Conservation (phyloP, 495 filamentous ascomycete species). For the Penicillium paradoxum region DNA sequence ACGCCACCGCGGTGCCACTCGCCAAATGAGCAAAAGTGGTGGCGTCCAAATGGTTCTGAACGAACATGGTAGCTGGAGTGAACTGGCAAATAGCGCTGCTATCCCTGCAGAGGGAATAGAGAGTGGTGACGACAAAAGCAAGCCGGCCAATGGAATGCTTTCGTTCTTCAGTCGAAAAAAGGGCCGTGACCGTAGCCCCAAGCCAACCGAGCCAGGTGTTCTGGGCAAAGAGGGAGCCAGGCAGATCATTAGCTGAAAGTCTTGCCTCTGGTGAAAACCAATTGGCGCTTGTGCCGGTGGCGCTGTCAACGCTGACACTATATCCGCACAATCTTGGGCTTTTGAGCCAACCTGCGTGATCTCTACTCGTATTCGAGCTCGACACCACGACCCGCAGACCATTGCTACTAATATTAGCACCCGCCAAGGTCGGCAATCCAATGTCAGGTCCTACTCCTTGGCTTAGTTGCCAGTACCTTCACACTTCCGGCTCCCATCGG, state of each 20-base stretch:
- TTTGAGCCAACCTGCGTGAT: not conserved
- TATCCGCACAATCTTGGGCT: not conserved
- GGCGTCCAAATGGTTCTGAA: constrained; percentile 89
- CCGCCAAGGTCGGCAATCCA: not conserved
- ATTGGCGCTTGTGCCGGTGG: not conserved
- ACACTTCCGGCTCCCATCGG: not conserved
- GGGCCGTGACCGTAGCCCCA: constrained; percentile 85
- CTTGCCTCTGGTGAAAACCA: not conserved
- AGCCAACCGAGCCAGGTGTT: constrained; percentile 89
- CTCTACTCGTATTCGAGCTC: not conserved
- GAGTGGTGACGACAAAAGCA: constrained; percentile 43
- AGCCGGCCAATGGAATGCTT: constrained; percentile 66
- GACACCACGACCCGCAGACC: not conserved
- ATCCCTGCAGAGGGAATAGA: constrained; percentile 60
- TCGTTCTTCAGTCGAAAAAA: constrained; percentile 85
- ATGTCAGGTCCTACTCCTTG: not conserved
- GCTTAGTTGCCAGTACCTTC: not conserved
- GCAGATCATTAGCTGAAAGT: constrained; percentile 41
- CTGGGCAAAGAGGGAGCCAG: constrained; percentile 92
- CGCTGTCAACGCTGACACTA: not conserved
- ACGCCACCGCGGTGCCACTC: constrained; percentile 33
- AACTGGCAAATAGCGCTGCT: constrained; percentile 77
- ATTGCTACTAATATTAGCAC: not conserved
- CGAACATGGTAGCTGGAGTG: constrained; percentile 82
- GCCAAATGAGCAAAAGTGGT: constrained; percentile 70